phyloP scores from a whole-genome alignment of 805 yeast species.

The Maudiozyma serrabonitensis region DNA sequence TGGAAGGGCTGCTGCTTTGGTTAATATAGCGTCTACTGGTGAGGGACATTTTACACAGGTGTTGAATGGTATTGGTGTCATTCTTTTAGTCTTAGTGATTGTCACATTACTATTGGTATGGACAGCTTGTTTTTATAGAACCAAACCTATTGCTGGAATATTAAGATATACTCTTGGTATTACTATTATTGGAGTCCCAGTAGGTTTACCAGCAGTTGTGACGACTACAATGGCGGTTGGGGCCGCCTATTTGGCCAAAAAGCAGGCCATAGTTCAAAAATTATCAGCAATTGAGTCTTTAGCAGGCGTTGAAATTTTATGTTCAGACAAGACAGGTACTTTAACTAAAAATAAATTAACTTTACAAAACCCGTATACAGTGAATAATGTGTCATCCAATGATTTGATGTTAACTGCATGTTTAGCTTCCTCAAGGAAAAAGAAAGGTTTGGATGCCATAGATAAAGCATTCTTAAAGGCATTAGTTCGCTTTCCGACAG shows the following conservation, averaged over 20 bases:
- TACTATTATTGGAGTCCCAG: constrained; percentile 96
- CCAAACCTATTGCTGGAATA: constrained; percentile 74
- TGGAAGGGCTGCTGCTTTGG: constrained; percentile 96
- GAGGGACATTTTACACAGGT: constrained; percentile 95
- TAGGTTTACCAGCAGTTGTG: constrained; percentile 96
- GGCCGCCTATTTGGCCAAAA: constrained; percentile 96
- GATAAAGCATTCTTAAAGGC: constrained; percentile 95
- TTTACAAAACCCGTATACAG: constrained; percentile 94
- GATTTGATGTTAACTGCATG: constrained; percentile 96
- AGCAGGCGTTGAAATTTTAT: constrained; percentile 95
- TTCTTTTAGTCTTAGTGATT: constrained; percentile 78
- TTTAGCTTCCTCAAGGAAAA: constrained; percentile 95
- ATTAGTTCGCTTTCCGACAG: constrained; percentile 78
- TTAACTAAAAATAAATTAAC: constrained; percentile 94
- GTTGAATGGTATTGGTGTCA: constrained; percentile 93
- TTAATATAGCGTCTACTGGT: constrained; percentile 87
- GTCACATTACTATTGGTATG: constrained; percentile 80
- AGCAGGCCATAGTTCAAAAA: constrained; percentile 94
- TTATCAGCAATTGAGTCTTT: constrained; percentile 93
- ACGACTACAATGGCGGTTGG: constrained; percentile 99
- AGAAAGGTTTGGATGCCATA: constrained; percentile 95
- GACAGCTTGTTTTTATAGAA: constrained; percentile 90
- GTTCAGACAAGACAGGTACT: constrained; percentile 98
- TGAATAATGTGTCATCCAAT: constrained; percentile 91
- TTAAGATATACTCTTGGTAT: constrained; percentile 89